phyloP scores from a whole-genome alignment of 768 basidiomycete genomes.

The Mycena metata region DNA sequence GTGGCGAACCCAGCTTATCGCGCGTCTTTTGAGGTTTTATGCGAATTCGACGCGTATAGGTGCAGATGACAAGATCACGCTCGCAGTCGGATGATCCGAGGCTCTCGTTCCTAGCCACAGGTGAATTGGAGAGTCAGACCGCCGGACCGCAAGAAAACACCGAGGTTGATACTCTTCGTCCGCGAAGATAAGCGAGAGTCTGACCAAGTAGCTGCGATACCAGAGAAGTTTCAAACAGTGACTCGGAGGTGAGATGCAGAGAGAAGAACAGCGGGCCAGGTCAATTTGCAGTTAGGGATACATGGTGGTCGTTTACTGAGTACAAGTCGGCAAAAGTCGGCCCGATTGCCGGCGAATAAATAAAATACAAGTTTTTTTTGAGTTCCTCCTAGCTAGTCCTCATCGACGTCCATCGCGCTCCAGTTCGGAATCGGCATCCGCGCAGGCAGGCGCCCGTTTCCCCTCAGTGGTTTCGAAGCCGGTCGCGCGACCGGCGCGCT shows the following conservation, averaged over 20 bases:
- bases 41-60: neutral
- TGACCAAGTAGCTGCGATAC: too few relatives aligned
- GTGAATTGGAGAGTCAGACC: neutral
- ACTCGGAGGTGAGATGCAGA: too few relatives aligned
- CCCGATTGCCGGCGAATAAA: too few relatives aligned
- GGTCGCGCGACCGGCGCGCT: constrained; percentile 13
- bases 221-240: too few relatives aligned
- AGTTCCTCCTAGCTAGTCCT: neutral
- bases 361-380: too few relatives aligned
- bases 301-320: too few relatives aligned
- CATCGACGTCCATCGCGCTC: constrained; percentile 7
- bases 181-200: neutral
- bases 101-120: neutral
- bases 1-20: too few relatives aligned
- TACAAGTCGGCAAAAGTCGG: too few relatives aligned
- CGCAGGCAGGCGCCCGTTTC: constrained; percentile 31
- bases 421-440: constrained; percentile 32
- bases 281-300: too few relatives aligned
- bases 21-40: too few relatives aligned
- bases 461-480: constrained; percentile 22
- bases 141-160: constrained; percentile 19
- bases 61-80: constrained; percentile 21
- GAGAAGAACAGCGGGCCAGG: too few relatives aligned
- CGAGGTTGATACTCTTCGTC: constrained; percentile 3
- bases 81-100: constrained; percentile 21